phyloP scores from a whole-genome alignment of 805 yeast genomes.

The Teunomyces funiuensis region DNA sequence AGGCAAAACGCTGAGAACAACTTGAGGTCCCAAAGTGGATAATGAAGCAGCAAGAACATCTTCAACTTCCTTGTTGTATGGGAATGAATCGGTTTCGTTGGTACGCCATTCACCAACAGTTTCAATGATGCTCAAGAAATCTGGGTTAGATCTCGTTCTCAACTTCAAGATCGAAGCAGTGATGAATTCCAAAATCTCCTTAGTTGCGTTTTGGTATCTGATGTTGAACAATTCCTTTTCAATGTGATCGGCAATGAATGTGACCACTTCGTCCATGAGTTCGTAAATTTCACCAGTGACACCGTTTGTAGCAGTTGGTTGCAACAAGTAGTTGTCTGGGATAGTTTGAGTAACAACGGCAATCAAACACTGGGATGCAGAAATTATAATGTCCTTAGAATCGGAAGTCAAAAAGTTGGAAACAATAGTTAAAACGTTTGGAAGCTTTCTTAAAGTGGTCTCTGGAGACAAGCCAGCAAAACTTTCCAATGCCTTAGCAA shows the following conservation, averaged over 20 bases:
- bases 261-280: conserved; percentile 52
- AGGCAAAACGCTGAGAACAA: conserved; percentile 72
- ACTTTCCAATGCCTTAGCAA: conserved; percentile 71
- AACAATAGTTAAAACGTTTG: conserved; percentile 48
- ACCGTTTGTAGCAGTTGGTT: conserved; percentile 42
- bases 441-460: conserved; percentile 55
- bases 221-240: conserved; percentile 65
- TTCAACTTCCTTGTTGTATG: conserved; percentile 74
- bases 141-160: conserved; percentile 67
- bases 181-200: conserved; percentile 68
- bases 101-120: conserved; percentile 86
- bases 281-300: conserved; percentile 54
- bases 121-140: conserved; percentile 62
- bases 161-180: conserved; percentile 62
- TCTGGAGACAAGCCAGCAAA: conserved; percentile 34
- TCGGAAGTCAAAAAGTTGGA: conserved; percentile 69
- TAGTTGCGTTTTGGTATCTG: conserved; percentile 73
- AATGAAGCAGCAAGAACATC: conserved; percentile 77
- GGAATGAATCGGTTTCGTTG: conserved; percentile 66
- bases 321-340: conserved; percentile 56
- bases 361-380: conserved; percentile 85
- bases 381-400: conserved; percentile 57
- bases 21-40: conserved; percentile 81
- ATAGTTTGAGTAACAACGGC: conserved; percentile 72
- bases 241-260: conserved; percentile 50